Base-by-base conservation (phyloP, 805 yeast genomes). In the Cephaloascus albidus region DNA sequence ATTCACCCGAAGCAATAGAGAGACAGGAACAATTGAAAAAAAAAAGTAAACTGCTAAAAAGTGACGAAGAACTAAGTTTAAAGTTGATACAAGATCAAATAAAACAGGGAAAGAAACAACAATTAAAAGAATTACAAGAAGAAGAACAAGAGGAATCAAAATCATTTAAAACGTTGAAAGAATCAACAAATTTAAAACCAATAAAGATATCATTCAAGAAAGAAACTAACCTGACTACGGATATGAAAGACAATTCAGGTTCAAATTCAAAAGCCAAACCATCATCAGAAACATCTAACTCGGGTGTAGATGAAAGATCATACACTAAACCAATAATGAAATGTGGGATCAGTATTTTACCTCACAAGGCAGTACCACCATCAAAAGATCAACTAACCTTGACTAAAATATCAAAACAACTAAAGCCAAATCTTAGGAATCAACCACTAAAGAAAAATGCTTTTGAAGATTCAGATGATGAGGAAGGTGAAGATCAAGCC, bases 71-170 rank as follows among this genome's bases (percentile, higher is more conserved):
- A 15, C 42, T 69, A 10, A 58, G 67, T 10, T 52, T 57, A 42
- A 64, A 57, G 44, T 38, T 69, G 15, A 43, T 84, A n/a, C 60
- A 72, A 34, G 52, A 60, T 30, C 89, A 84, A 54, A 75, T 84
- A 2, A 60, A 64, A 42, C 51, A 57, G 33, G 81, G 78, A 2
- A 46, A 54, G 35, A 43, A 51, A 31, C 6, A 15, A 8, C 16
- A 31, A 31, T 12, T 20, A 36, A 20, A 20, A 15, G 16, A 15
- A 12, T 18, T 16, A 8, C n/a, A 8, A 12, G 28, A n/a, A 20
- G 10, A 35, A 8, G n/a, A 20, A 14, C 10, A 12, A 16, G 8
- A 8, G 8, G 12, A 8, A 20, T 18, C 37, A 35, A 14, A 26
- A 10, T 12, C 27, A 14, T 18, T 20, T 18, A 10, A 10, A 26